These are phyloP conservation scores for Pistacia vera DNA, from an alignment of 345 rosid genomes.

Conservation along the genomic window DNA sequence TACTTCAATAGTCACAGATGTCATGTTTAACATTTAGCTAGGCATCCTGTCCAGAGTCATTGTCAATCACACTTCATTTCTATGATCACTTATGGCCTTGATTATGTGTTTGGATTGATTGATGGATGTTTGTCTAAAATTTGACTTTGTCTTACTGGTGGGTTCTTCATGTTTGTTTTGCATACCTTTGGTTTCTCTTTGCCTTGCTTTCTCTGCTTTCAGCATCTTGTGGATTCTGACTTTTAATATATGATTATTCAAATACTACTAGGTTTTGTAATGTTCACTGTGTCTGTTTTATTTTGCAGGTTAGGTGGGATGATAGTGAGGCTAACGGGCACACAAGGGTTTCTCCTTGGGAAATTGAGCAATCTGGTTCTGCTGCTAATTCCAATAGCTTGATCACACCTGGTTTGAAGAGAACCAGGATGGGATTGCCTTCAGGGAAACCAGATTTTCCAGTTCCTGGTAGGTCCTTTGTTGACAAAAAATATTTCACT, in stretches of 20 bases:
- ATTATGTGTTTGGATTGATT: background rate
- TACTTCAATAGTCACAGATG: background rate
- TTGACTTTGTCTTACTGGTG: background rate
- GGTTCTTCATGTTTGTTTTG: background rate
- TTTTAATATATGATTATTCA: background rate
- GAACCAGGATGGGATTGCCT: constrained; percentile 78
- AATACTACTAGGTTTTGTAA: background rate
- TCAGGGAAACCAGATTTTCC: constrained; percentile 70
- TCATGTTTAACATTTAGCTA: background rate
- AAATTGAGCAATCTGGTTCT: constrained; percentile 74
- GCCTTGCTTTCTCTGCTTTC: background rate
- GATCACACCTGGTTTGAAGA: constrained; percentile 64
- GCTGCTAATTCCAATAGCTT: constrained; percentile 55
- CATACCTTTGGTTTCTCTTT: background rate
- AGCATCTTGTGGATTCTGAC: background rate
- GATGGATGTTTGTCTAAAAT: background rate
- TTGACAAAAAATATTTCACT: background rate
- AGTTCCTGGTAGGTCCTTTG: constrained; percentile 55
- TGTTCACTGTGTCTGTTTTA: background rate
- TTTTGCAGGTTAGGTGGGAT: constrained; percentile 90
- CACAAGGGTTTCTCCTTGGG: constrained; percentile 95
- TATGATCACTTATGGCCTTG: background rate
- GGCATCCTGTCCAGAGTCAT: background rate
- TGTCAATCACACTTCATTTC: too few relatives aligned
- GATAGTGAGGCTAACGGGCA: constrained; percentile 59